Evolutionary conservation across 208 protist genomes (phyloP), one percentile per base, ranked within the genome.

Genomic region (Leishmania major): DNA sequence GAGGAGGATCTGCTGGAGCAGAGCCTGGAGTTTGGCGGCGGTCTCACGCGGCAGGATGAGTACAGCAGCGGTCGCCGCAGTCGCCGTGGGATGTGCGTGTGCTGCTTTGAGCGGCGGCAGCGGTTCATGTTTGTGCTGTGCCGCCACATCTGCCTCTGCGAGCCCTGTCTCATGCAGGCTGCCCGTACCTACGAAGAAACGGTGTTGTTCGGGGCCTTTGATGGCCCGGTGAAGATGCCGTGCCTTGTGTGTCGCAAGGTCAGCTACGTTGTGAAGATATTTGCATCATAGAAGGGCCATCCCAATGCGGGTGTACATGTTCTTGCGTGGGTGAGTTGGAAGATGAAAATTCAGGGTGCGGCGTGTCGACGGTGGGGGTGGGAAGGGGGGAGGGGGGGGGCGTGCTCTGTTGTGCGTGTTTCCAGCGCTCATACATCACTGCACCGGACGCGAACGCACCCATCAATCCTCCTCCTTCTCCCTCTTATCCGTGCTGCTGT

Each of bases 71-170:
- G 60, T 66, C n/a, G n/a, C n/a, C 5, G 60, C n/a, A 72, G 37
- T 60, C 72, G 13, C 47, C 28, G 49, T 31, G 74, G 51, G 35
- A 53, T 47, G 37, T 88, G 84, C 40, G 84, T 88, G 1, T 43
- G 25, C 40, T 88, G 84, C 43, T 78, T 51, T 19, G 60, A 47
- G 28, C 71, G 35, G 5, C 62, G 57, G 51, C 77, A 59, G 55
- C 49, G 64, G 37, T 83, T 85, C 17, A 80, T 83, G 59, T 88
- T 88, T 67, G 67, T 78, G 37, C 35, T 35, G 45, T 88, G 85
- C 75, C 31, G 78, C 7, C 85, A 88, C 70, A 72, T 85, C 8
- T 88, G 85, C 47, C 31, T 83, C 45, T 88, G 85, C 66, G 85
- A 88, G 51, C 28, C 73, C 40, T 88, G 85, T 28, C 45, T 88